Percentiles rank a stretch among this genome's conserved stretches.
These are phyloP conservation scores for Phaeoacremonium minimum DNA, from an alignment of 2,329 filamentous ascomycete genomes.

Conservation along the genomic window DNA sequence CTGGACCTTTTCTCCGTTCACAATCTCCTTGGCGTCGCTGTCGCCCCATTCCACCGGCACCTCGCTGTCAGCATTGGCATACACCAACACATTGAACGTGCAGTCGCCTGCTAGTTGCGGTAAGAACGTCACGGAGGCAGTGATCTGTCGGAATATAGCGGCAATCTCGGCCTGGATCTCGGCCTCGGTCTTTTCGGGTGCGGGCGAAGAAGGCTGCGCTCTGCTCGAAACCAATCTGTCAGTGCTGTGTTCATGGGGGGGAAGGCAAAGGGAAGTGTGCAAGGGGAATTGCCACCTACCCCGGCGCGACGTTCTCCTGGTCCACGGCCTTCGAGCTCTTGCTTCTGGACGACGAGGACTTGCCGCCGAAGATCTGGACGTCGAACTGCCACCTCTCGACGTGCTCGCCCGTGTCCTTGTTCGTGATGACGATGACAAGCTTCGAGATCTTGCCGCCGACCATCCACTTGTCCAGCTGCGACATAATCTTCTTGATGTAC, in stretches of 20 bases:
- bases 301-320: slow-evolving; percentile 64
- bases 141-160: slow-evolving; percentile 96
- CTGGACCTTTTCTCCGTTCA: slow-evolving; percentile 91
- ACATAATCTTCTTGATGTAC: slow-evolving; percentile 99
- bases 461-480: slow-evolving; percentile 97
- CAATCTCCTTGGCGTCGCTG: slow-evolving; percentile 95
- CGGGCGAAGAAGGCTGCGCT: slow-evolving; percentile 24
- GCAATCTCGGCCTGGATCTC: slow-evolving; percentile 97
- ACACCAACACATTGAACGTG: slow-evolving; percentile 98
- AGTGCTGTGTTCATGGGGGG: slow-evolving; percentile 14
- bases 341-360: slow-evolving; percentile 6
- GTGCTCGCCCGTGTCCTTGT: slow-evolving; percentile 94
- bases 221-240: no score
- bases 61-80: slow-evolving; percentile 93
- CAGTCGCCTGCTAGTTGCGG: slow-evolving; percentile 92
- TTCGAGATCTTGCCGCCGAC: slow-evolving; percentile 94
- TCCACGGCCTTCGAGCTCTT: slow-evolving; percentile 33
- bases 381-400: slow-evolving; percentile 98
- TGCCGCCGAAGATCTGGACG: slow-evolving; percentile 40
- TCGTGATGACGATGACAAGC: slow-evolving; percentile 92
- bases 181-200: slow-evolving; percentile 78
- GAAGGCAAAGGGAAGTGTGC: no score
- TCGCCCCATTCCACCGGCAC: slow-evolving; percentile 98
- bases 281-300: no score
- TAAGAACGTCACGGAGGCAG: slow-evolving; percentile 92